Percentiles rank a stretch among this genome's conserved stretches.
These are phyloP conservation scores for Actinomortierella wolfii DNA, from an alignment of 371 early-diverging fungal genomes.

Conservation along the genomic window DNA sequence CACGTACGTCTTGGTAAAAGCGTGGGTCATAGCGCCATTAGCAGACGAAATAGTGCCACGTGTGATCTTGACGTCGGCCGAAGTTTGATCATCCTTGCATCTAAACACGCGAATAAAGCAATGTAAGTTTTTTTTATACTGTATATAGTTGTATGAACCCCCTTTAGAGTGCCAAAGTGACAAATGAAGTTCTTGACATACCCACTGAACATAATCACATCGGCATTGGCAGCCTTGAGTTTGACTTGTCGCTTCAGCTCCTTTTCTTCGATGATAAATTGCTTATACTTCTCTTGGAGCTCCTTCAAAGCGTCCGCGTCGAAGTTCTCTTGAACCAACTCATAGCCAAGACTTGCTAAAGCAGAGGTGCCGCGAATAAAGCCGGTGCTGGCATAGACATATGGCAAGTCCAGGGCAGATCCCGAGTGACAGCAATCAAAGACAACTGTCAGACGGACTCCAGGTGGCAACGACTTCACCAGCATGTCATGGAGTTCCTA, in stretches of 20 bases:
- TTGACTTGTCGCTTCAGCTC: constrained; percentile 50
- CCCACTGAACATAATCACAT: constrained; percentile 88
- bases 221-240: constrained; percentile 68
- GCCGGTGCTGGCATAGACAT: constrained; percentile 77
- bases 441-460: constrained; percentile 82
- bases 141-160: background rate
- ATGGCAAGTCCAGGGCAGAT: constrained; percentile 87
- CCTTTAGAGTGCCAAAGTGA: background rate
- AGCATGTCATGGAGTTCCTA: constrained; percentile 56
- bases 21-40: constrained; percentile 46
- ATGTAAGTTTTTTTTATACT: background rate
- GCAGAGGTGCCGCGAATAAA: constrained; percentile 47
- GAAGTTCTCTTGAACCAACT: constrained; percentile 40
- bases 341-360: constrained; percentile 46
- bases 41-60: constrained; percentile 27
- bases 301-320: constrained; percentile 27
- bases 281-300: constrained; percentile 17
- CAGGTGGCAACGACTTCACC: constrained; percentile 73
- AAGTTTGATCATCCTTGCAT: constrained; percentile 43
- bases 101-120: background rate
- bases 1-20: constrained; percentile 36
- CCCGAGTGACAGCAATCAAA: constrained; percentile 90
- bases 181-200: constrained; percentile 24
- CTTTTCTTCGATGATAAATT: constrained; percentile 25
- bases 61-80: constrained; percentile 39